Percentiles rank a stretch among this genome's conserved stretches.
phyloP scores from a whole-genome alignment of 2,329 filamentous ascomycete genomes.

The Paraconiothyrium sp. region DNA sequence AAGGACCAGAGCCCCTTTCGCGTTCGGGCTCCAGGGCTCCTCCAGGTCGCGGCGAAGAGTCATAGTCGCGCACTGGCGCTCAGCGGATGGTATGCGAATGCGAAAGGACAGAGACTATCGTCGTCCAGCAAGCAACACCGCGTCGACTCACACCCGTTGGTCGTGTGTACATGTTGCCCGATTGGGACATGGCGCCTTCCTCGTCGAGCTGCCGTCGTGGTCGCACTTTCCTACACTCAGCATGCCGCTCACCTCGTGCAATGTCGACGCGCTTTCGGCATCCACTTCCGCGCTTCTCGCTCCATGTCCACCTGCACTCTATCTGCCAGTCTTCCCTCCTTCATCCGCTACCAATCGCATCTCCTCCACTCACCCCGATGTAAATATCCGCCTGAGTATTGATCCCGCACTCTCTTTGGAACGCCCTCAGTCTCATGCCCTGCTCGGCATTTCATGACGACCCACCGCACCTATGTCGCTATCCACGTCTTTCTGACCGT shows the following conservation, averaged over 20 bases:
- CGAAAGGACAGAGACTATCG: background rate
- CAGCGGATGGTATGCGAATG: background rate
- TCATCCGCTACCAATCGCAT: background rate
- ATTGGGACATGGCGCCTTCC: background rate
- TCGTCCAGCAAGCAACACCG: background rate
- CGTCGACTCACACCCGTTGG: background rate
- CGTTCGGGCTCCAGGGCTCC: background rate
- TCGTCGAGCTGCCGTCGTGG: background rate
- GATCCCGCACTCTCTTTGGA: background rate
- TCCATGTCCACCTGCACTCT: background rate
- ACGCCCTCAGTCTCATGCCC: background rate
- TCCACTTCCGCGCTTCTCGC: background rate
- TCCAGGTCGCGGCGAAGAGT: background rate
- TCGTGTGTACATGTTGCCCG: background rate
- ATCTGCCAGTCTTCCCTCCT: background rate
- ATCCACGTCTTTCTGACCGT: conserved; percentile 28
- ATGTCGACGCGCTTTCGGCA: too few relatives aligned
- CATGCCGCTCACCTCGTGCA: too few relatives aligned
- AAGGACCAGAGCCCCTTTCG: too few relatives aligned
- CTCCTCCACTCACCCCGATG: background rate
- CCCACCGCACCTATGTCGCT: conserved; percentile 25
- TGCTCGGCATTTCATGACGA: conserved; percentile 15
- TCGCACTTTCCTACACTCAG: background rate
- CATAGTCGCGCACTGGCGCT: background rate
- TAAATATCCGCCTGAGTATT: background rate